Base-by-base conservation (phyloP, 164 flowering plant species). In the Sedum album region DNA sequence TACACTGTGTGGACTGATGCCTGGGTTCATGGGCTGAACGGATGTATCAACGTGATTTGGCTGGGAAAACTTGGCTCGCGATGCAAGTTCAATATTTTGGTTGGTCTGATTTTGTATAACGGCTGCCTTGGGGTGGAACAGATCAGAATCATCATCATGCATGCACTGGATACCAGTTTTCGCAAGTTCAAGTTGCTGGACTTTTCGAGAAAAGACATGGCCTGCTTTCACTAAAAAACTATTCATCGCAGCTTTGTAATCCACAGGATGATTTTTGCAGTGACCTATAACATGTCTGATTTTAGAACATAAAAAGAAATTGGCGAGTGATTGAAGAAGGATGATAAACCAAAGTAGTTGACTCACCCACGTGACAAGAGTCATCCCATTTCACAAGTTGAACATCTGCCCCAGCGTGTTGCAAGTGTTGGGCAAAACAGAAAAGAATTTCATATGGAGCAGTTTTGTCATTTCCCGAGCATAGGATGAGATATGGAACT, bases 331-430 rank as follows among this genome's bases (percentile, higher is more conserved):
- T 5, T 6, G 23, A n/a, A 17, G 18, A 46, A 5, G 51, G 13
- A 11, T 49, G 23, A 49, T 49, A 21, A 23, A 53, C 1, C 25
- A 6, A n/a, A 17, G 23, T 4, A 28, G 31, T 11, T 4, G 9
- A 77, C 81, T 26, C 44, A 84, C 91, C 91, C n/a, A 76, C n/a
- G 69, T 86, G 91, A 70, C 78, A 72, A 55, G 91, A 80, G 55
- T 68, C 74, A 61, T 72, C 78, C 80, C 82, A 82, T 64, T 77
- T 81, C 36, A 83, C 79, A 71, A 86, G 70, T 60, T 78, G 42
- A 57, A 82, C 84, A 65, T 83, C 80, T 41, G 73, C 88, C 11
- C 88, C 86, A 21, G 79, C 73, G 60, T 77, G 76, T 71, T 69
- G 79, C 49, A 86, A 36, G 49, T 74, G 75, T 20, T 76, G 78